These are phyloP conservation scores for Psidium friedrichsthalianum DNA, from an alignment of 345 rosid genomes.

Conservation along the genomic window DNA sequence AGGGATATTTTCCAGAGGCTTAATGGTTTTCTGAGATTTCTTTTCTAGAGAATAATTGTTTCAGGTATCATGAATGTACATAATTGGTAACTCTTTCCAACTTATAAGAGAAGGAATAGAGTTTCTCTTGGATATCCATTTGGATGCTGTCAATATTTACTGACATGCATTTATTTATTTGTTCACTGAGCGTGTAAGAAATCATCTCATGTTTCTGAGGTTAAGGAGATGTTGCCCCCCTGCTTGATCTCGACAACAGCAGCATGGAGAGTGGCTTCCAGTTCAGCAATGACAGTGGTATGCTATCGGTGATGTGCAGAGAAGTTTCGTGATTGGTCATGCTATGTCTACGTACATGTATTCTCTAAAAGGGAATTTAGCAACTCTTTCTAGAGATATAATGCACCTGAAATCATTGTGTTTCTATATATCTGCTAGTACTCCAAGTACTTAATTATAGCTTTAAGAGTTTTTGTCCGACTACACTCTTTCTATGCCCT, in stretches of 20 bases:
- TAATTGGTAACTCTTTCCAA: neutral
- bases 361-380: neutral
- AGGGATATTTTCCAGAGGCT: neutral
- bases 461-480: neutral
- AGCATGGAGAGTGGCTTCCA: slow-evolving; percentile 36
- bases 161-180: neutral
- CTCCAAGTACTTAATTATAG: neutral
- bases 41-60: neutral
- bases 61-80: neutral
- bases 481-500: neutral
- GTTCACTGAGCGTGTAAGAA: neutral
- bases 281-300: slow-evolving; percentile 35
- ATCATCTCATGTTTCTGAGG: neutral
- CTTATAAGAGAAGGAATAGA: neutral
- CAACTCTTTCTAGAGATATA: neutral
- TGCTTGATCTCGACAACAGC: slow-evolving; percentile 30
- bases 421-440: neutral
- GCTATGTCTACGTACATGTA: neutral
- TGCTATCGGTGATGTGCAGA: neutral
- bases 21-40: neutral
- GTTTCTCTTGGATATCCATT: neutral
- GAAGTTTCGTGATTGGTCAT: neutral
- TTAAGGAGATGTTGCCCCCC: slow-evolving; percentile 10
- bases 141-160: neutral
- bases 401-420: neutral